Evolutionary conservation across 495 filamentous ascomycete species (phyloP).

Genomic region (Penicillium odoratum): DNA sequence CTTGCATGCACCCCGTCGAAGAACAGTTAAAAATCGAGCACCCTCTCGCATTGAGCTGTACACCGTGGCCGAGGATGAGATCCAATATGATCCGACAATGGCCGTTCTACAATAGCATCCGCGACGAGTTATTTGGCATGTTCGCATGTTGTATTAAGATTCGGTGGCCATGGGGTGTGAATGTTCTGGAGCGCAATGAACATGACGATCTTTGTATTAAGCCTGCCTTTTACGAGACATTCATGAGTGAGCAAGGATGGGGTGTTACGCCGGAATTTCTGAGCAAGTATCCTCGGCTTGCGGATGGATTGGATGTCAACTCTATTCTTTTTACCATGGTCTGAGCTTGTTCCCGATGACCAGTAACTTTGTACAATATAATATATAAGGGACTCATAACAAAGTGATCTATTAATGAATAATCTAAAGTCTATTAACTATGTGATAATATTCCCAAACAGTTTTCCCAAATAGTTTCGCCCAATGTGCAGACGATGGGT

Average conservation of each 20-base stretch:
- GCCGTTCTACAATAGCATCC: conserved; percentile 18
- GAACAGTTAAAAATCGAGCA: conserved; percentile 26
- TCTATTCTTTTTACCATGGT: conserved; percentile 13
- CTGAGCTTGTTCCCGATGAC: not conserved
- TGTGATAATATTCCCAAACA: not conserved
- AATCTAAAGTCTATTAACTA: not conserved
- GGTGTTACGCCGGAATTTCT: conserved; percentile 35
- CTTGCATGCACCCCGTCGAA: conserved; percentile 17
- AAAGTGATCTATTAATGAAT: not conserved
- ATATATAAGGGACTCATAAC: not conserved
- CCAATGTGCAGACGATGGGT: not conserved
- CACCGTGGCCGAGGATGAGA: conserved; percentile 26
- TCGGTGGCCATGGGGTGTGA: conserved; percentile 33
- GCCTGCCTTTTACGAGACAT: conserved; percentile 22
- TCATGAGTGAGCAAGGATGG: conserved; percentile 29
- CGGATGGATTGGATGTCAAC: conserved; percentile 24
- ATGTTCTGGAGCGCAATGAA: conserved; percentile 26
- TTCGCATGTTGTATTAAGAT: conserved; percentile 31
- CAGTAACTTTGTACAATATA: not conserved
- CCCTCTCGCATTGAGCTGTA: conserved; percentile 19
- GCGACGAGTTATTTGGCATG: conserved; percentile 26
- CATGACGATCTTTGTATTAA: conserved; percentile 24
- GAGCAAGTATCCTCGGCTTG: conserved; percentile 21
- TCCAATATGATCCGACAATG: conserved; percentile 27
- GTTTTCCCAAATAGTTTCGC: not conserved